Evolutionary conservation across 495 filamentous ascomycete genomes (phyloP).

Genomic region (Daldinia vernicosa): DNA sequence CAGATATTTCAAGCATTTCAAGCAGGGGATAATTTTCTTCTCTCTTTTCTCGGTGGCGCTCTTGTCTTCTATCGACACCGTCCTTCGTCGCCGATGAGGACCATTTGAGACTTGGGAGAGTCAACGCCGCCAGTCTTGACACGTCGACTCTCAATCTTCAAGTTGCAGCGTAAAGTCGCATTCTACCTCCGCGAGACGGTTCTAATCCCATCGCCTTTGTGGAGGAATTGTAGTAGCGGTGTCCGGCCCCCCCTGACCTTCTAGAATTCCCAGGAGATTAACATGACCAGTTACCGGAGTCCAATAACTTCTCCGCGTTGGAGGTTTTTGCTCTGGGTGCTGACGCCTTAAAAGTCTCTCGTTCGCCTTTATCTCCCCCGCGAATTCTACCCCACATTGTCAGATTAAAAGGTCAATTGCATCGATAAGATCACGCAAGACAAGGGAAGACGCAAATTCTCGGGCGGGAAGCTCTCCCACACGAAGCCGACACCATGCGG

Average conservation of each 20-base stretch:
- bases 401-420: slow-evolving; percentile 34
- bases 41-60: slow-evolving; percentile 18
- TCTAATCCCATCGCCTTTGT: slow-evolving; percentile 43
- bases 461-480: slow-evolving; percentile 40
- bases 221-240: slow-evolving; percentile 56
- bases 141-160: slow-evolving; percentile 29
- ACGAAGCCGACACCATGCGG: slow-evolving; percentile 53
- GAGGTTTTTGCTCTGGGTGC: slow-evolving; percentile 62
- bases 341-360: slow-evolving; percentile 55
- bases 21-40: slow-evolving; percentile 20
- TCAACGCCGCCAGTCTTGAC: slow-evolving; percentile 28
- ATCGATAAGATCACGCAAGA: slow-evolving; percentile 51
- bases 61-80: slow-evolving; percentile 26
- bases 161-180: slow-evolving; percentile 32
- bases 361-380: slow-evolving; percentile 42
- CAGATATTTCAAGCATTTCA: slow-evolving; percentile 41
- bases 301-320: slow-evolving; percentile 63
- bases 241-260: slow-evolving; percentile 45
- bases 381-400: slow-evolving; percentile 54
- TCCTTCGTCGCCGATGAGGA: slow-evolving; percentile 28
- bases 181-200: slow-evolving; percentile 34
- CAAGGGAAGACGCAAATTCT: slow-evolving; percentile 38
- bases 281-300: slow-evolving; percentile 65
- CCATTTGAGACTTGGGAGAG: slow-evolving; percentile 11
- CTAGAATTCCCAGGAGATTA: slow-evolving; percentile 52